Conservation (phyloP, 192 early-diverging fungal genomes). For the Backusella mclennaniae region DNA sequence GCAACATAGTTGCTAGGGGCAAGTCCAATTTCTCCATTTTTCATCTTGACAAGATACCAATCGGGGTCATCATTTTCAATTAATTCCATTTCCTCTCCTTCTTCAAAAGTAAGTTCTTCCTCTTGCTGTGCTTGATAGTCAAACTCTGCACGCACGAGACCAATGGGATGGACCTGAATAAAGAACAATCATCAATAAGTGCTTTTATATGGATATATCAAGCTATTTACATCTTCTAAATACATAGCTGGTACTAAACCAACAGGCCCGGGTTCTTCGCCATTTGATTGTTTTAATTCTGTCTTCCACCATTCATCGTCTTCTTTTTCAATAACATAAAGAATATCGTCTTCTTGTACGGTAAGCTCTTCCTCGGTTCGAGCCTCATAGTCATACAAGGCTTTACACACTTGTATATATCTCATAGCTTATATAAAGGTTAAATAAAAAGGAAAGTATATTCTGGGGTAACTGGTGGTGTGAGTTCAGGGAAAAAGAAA, state of each 20-base stretch:
- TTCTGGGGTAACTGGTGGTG: background rate
- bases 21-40: conserved; percentile 72
- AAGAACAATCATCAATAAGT: background rate
- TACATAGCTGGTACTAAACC: conserved; percentile 92
- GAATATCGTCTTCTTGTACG: conserved; percentile 83
- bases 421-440: conserved; percentile 26
- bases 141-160: conserved; percentile 66
- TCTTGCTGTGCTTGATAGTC: conserved; percentile 83
- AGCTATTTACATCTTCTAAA: conserved; percentile 58
- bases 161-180: conserved; percentile 55
- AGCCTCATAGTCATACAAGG: conserved; percentile 90
- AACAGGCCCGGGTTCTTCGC: conserved; percentile 47
- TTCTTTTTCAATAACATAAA: conserved; percentile 84
- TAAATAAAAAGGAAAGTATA: background rate
- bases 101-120: conserved; percentile 82
- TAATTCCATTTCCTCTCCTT: conserved; percentile 70
- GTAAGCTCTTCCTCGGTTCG: conserved; percentile 80
- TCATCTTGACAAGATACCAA: conserved; percentile 84
- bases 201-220: background rate
- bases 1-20: conserved; percentile 88
- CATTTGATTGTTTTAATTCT: conserved; percentile 59
- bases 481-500: background rate
- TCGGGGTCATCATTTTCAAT: conserved; percentile 87
- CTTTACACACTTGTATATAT: conserved; percentile 60
- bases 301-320: conserved; percentile 95